Base-by-base conservation (phyloP, 352 stramenopile genomes). In the Poterioochromonas sp. region DNA sequence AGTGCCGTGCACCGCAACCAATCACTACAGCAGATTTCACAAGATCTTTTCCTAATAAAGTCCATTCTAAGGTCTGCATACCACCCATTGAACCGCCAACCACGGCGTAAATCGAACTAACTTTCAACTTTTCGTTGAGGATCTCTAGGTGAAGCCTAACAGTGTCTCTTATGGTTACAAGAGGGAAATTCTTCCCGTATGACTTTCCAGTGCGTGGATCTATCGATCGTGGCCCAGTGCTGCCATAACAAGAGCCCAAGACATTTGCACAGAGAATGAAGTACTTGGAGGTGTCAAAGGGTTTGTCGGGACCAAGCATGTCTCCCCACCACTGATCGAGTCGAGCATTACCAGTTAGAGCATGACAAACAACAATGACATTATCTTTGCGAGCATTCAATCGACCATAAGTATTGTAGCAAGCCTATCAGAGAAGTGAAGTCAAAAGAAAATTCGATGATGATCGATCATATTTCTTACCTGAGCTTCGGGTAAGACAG, bases 21-120 rank as follows among this genome's bases (percentile, higher is more conserved):
- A 98, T 97, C 11, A 92, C 85, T 64, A 97, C 84, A 49, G 95
- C 88, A n/a, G 87, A 92, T 71, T 89, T 81, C 26, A 97, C 90
- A 71, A 90, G 94, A 3, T 82, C 76, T 39, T 39, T 26, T 0
- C 87, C 92, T 58, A 95, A 83, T 60, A 96, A 93, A 15, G 87
- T 91, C 90, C 93, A 97, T 83, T 98, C 94, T 69, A 98, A 90
- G n/a, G 91, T 88, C 83, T 97, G 93, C 94, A 98, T 98, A 37
- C 93, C 94, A 71, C 62, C 62, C 62, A 71, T 71, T n/a, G 90
- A 96, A 26, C 93, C 94, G 41, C 94, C 94, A 78, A 98, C 90
- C 0, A 98, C 94, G 22, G 85, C 85, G 51, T 90, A 88, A 51
- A 98, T 86, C 51, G 90, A 89, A 37, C 84, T 83, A 29, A 97